Base-by-base conservation (phyloP, 2,329 filamentous ascomycete species). In the Arthrobotrys iridis region DNA sequence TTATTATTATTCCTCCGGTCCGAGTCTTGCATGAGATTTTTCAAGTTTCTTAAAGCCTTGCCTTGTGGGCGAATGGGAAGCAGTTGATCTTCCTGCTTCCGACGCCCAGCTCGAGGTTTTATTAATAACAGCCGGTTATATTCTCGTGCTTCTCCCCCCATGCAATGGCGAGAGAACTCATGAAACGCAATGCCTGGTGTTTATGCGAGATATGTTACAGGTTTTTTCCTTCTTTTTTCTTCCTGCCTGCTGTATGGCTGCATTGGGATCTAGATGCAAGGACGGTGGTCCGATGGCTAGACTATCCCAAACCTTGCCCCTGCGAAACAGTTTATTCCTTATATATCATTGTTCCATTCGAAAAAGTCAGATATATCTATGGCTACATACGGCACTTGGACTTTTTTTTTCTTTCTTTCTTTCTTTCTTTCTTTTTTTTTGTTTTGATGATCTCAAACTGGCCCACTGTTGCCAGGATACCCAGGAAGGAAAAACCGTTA, bases 401-500 rank as follows among this genome's bases (percentile, higher is more conserved):
- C 33, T 20, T 33, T 33, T 33, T 33, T 33, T 11, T 33, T 33
- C 11, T 33, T 11, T 33, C 11, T 11, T 33, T 33, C 30, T 33
- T 5, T 5, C 30, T 33, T 33, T 5, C 30, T 33, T 33, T 33
- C 30, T 33, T 33, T 33, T 33, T 11, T 33, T 33, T 33, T 33
- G 5, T 33, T 5, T 33, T 33, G 11, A 33, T 55, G 28, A 55
- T 55, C 10, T 28, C 50, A 55, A n/a, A n/a, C 30, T 55, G 50
- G 10, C 30, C n/a, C 22, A 60, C 45, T 62, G 60, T 60, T 50
- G 58, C 52, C 35, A 40, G 52, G 62, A 62, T 66, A 33, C 70
- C 70, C 55, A 63, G 55, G 62, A 62, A 63, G 46, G 28, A 50
- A 67, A 63, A 67, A 63, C 66, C 48, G 58, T 66, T 55, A 48